Evolutionary conservation across 2,329 filamentous ascomycete genomes (phyloP).

Genomic region (Grosmannia clavigera): DNA sequence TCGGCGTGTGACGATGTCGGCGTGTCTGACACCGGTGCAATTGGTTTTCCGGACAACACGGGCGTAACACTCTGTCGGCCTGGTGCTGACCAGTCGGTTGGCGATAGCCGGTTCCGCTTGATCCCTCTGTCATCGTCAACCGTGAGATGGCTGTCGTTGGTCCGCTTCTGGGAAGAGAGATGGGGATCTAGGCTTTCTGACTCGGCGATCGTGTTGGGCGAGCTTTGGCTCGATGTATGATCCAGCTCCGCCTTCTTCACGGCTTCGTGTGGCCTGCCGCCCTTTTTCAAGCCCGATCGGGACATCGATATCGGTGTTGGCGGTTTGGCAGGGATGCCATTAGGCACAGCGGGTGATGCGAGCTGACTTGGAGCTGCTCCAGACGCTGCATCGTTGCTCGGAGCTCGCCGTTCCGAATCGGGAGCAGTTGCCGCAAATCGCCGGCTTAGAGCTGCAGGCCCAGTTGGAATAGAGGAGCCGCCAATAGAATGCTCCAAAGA

Average conservation of each 20-base stretch:
- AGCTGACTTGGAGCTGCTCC: not conserved
- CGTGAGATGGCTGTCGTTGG: not conserved
- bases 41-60: not conserved
- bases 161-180: conserved; percentile 4
- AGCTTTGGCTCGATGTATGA: not conserved
- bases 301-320: conserved; percentile 9
- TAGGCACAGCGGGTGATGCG: not conserved
- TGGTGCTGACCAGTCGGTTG: not conserved
- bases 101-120: conserved; percentile 9
- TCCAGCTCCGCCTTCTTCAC: not conserved
- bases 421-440: not conserved
- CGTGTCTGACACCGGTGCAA: not conserved
- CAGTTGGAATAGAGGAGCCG: not conserved
- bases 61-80: not conserved
- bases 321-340: conserved; percentile 8
- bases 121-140: conserved; percentile 1
- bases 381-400: not conserved
- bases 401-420: not conserved
- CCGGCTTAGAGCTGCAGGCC: not conserved
- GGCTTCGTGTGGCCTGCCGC: not conserved
- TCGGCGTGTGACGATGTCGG: not conserved
- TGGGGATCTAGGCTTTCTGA: not conserved
- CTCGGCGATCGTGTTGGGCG: not conserved
- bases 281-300: not conserved
- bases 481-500: no score